These are phyloP conservation scores for Nakazawaea holstii DNA, from an alignment of 805 yeast species.

Conservation along the genomic window DNA sequence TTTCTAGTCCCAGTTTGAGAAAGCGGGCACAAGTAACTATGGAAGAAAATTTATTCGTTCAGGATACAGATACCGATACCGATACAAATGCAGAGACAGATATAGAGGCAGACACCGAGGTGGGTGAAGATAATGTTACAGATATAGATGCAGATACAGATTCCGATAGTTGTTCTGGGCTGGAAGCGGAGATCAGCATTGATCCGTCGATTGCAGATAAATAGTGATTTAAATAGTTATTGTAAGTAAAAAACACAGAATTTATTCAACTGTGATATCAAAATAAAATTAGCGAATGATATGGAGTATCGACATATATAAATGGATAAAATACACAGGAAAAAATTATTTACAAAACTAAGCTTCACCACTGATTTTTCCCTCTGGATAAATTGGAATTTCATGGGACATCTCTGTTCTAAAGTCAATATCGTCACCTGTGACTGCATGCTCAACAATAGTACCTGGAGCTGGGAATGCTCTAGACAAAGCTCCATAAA, in stretches of 20 bases:
- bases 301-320: not conserved
- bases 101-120: too few relatives aligned
- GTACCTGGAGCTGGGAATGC: constrained; percentile 19
- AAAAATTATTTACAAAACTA: not conserved
- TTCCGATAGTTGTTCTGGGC: too few relatives aligned
- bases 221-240: too few relatives aligned
- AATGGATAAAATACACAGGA: not conserved
- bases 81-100: too few relatives aligned
- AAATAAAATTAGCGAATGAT: too few relatives aligned
- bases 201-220: too few relatives aligned
- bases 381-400: constrained; percentile 1
- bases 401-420: constrained; percentile 3
- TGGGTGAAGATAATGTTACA: too few relatives aligned
- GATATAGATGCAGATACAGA: too few relatives aligned
- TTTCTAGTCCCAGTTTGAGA: not conserved
- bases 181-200: not conserved
- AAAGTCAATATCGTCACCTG: constrained; percentile 4
- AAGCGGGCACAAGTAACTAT: not conserved
- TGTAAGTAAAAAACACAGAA: not conserved
- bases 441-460: constrained; percentile 3
- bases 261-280: not conserved
- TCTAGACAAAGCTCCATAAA: constrained; percentile 19
- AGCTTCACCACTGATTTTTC: not conserved
- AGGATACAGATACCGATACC: too few relatives aligned
- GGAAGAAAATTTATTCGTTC: too few relatives aligned